Evolutionary conservation across 192 early-diverging fungal species (phyloP).

Genomic region (Mortierella hygrophila): DNA sequence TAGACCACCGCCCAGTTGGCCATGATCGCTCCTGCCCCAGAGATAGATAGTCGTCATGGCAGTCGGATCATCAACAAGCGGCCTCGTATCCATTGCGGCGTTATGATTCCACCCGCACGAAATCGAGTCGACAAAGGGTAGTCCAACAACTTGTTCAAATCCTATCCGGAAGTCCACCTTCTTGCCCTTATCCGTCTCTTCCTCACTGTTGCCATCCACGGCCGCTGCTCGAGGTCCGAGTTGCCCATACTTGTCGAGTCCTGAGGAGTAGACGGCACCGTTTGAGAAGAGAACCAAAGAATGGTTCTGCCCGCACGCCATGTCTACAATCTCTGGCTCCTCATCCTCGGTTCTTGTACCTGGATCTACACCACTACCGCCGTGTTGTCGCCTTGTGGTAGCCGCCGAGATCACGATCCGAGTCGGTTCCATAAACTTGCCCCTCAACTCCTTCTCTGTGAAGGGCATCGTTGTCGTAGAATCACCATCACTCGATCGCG

Average conservation of each 20-base stretch:
- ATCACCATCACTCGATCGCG: not conserved
- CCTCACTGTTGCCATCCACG: not conserved
- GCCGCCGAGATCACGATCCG: constrained; percentile 17
- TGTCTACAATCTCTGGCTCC: constrained; percentile 54
- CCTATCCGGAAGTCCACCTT: constrained; percentile 58
- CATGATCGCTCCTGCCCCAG: constrained; percentile 86
- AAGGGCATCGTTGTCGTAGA: not conserved
- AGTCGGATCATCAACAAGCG: constrained; percentile 10
- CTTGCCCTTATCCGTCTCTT: constrained; percentile 19
- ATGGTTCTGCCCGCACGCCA: constrained; percentile 77
- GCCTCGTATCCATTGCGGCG: constrained; percentile 37
- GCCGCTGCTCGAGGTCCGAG: constrained; percentile 48
- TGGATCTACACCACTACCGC: not conserved
- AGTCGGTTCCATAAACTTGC: constrained; percentile 51
- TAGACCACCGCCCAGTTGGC: constrained; percentile 68
- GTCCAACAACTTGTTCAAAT: constrained; percentile 37
- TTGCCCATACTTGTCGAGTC: constrained; percentile 76
- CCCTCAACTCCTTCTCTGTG: constrained; percentile 31
- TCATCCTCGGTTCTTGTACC: not conserved
- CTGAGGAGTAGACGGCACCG: constrained; percentile 64
- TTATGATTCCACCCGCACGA: constrained; percentile 75
- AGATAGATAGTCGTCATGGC: constrained; percentile 40
- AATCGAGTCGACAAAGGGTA: constrained; percentile 54
- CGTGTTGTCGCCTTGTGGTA: not conserved
- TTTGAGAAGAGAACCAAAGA: constrained; percentile 63